Evolutionary conservation across 2,329 filamentous ascomycete genomes (phyloP).

Genomic region (Didymella pinodella): DNA sequence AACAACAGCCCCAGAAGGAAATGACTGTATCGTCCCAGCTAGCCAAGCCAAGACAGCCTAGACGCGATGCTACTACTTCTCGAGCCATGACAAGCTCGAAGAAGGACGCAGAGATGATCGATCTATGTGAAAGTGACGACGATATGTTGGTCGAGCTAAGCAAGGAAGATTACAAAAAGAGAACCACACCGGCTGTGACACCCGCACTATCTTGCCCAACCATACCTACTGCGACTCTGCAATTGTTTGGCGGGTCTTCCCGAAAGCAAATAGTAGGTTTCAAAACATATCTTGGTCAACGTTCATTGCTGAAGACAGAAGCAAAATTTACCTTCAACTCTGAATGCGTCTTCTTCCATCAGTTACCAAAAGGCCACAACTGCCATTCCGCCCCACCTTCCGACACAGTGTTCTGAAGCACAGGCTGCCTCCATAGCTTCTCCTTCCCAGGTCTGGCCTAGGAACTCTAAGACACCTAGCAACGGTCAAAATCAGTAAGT

Average conservation of each 20-base stretch:
- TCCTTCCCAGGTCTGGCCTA: background rate
- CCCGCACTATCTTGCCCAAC: background rate
- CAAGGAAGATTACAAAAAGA: background rate
- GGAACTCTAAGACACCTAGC: background rate
- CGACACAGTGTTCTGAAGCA: background rate
- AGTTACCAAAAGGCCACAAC: background rate
- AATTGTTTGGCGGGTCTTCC: background rate
- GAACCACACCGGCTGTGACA: background rate
- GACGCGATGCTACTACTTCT: background rate
- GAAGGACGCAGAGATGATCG: background rate
- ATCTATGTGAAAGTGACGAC: conserved; percentile 8
- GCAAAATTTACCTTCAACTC: background rate
- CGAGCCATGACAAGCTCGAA: background rate
- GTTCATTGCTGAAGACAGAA: background rate
- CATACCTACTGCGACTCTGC: background rate
- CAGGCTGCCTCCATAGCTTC: background rate
- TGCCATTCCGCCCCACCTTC: background rate
- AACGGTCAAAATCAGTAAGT: background rate
- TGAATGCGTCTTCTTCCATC: background rate
- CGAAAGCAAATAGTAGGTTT: background rate
- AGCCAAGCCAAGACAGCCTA: background rate
- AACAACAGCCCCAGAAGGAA: background rate
- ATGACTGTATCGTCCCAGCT: background rate
- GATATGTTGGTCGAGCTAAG: conserved; percentile 2
- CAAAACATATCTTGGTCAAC: background rate